Evolutionary conservation across 345 rosid species (phyloP), one percentile per base, ranked within the genome.

Genomic region (Melastoma malabathricum): DNA sequence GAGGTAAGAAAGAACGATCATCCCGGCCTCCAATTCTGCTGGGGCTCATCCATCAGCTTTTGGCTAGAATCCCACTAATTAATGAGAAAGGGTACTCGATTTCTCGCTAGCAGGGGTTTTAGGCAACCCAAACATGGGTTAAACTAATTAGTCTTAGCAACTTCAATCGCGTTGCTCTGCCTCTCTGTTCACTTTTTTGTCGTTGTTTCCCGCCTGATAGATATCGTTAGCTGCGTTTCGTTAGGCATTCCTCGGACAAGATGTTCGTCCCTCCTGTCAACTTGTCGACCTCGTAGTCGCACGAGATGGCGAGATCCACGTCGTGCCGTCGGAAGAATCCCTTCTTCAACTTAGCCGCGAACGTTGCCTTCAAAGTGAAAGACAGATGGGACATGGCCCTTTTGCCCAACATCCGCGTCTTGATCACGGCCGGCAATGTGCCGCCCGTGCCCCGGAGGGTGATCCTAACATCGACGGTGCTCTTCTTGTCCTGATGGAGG

Each of bases 241-340:
- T 63, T n/a, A 50, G 45, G 57, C 80, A 71, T 29, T 56, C 8
- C 48, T 68, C 69, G 18, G 64, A 63, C 22, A 63, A 46, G 44
- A 69, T 18, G 2, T 16, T 47, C 12, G 50, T 55, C 18, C 58
- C 63, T 55, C 19, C 25, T 4, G 47, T 49, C 54, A 73, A 45
- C 22, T 46, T 60, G 38, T 66, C 63, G 14, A 66, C 72, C 46
- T 6, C 15, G 43, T 69, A 57, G 13, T 51, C 17, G 48, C 64
- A 60, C 17, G 47, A 18, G 15, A 57, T 57, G 3, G 18, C 31
- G 14, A 66, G 22, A 1, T 51, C 20, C 23, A 50, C 49, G 14
- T 59, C 44, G 9, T 57, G 60, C 0, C 45, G 27, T 18, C 2
- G 50, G 38, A 59, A 60, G 15, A 46, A 20, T 27, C 58, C 50